Percentiles rank a stretch among this genome's conserved stretches.
Evolutionary conservation across 179 eudicot species (phyloP).

Genomic region (Silene coronaria): DNA sequence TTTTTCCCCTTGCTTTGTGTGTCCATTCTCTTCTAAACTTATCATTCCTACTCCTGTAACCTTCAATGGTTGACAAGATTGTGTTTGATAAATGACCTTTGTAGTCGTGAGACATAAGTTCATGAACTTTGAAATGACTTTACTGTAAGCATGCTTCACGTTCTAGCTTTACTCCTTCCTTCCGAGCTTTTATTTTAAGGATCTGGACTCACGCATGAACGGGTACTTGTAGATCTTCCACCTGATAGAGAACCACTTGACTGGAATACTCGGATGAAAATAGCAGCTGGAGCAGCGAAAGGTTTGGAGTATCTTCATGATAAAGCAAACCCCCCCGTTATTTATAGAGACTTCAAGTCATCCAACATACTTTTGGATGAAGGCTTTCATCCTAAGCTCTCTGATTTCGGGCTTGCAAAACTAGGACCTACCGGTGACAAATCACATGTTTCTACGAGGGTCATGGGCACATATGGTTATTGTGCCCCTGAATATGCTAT

Average conservation of each 20-base stretch:
- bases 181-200: no score
- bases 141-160: no score
- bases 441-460: constrained; percentile 65
- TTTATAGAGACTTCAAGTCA: constrained; percentile 61
- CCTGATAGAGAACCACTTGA: constrained; percentile 58
- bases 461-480: constrained; percentile 47
- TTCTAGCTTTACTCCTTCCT: no score
- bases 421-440: constrained; percentile 65
- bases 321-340: constrained; percentile 65
- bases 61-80: background rate
- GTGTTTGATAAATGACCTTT: background rate
- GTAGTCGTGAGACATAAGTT: no score
- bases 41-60: background rate
- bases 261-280: constrained; percentile 68
- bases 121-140: no score
- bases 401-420: constrained; percentile 65
- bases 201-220: constrained; percentile 1
- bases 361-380: constrained; percentile 57
- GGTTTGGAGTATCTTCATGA: constrained; percentile 66
- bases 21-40: background rate
- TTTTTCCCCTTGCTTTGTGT: background rate
- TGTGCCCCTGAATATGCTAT: constrained; percentile 56
- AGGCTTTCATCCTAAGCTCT: constrained; percentile 50
- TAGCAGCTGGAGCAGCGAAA: constrained; percentile 62
- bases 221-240: constrained; percentile 44